A percentile compares a stretch with the other conserved stretches of the same genome.
Conservation (phyloP, 345 rosid genomes). For the Rhizophora apiculata region DNA sequence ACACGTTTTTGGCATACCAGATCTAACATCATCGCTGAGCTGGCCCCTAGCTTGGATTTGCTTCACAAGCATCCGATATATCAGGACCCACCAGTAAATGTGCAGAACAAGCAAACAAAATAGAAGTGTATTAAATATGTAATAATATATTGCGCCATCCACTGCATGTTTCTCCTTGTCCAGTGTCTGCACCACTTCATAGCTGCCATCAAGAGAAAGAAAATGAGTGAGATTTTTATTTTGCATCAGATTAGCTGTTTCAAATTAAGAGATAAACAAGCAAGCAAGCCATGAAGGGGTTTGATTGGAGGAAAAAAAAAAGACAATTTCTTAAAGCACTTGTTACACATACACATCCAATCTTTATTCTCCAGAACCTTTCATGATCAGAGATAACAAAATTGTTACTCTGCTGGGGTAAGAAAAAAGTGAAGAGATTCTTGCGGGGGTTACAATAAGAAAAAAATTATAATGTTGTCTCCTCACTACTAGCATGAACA, state of each 20-base stretch:
- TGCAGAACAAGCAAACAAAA: conserved; percentile 33
- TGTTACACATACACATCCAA: not conserved
- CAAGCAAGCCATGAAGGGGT: not conserved
- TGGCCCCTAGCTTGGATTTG: conserved; percentile 37
- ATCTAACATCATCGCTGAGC: conserved; percentile 36
- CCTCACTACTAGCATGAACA: too few species aligned
- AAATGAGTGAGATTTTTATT: not conserved
- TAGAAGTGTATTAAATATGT: conserved; percentile 29
- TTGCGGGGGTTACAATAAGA: too few species aligned
- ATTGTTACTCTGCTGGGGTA: not conserved
- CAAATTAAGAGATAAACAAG: not conserved
- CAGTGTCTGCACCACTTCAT: conserved; percentile 23
- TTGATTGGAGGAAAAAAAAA: too few species aligned
- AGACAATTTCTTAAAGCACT: not conserved
- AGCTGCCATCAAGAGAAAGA: conserved; percentile 18
- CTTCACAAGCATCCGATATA: conserved; percentile 36
- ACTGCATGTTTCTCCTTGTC: conserved; percentile 22
- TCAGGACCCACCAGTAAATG: conserved; percentile 38
- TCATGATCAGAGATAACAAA: not conserved
- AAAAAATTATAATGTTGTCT: too few species aligned
- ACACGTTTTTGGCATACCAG: conserved; percentile 18
- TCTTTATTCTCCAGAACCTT: not conserved
- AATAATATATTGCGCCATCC: conserved; percentile 32
- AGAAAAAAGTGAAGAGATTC: not conserved
- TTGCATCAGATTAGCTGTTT: not conserved